Evolutionary conservation across 2,329 filamentous ascomycete genomes (phyloP).

Genomic region (Paraphoma chrysanthemicola): DNA sequence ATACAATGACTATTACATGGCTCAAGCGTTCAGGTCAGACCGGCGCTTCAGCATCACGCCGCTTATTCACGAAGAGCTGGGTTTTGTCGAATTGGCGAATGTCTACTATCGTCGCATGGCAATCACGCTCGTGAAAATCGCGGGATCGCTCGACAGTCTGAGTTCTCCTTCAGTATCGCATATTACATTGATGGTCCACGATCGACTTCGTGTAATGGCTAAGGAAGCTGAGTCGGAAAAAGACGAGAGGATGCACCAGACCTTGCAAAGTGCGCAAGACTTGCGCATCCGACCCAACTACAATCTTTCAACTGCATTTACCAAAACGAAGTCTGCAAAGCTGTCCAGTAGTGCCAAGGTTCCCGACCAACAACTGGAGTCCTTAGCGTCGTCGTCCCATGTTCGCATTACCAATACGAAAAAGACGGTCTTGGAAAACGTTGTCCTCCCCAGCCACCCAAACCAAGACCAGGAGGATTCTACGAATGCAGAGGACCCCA

Average conservation of each 20-base stretch:
- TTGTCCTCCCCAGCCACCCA: too few species aligned
- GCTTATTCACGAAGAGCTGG: background rate
- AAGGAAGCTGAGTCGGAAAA: background rate
- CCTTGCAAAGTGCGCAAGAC: background rate
- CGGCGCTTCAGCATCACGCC: background rate
- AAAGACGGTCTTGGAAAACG: too few species aligned
- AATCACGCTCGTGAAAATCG: background rate
- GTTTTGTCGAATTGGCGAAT: background rate
- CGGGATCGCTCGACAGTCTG: background rate
- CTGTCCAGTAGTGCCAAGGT: background rate
- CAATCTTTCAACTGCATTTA: background rate
- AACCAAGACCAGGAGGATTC: too few species aligned
- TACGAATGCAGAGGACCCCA: too few species aligned
- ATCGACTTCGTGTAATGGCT: constrained; percentile 2
- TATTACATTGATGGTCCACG: background rate
- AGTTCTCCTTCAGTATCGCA: constrained; percentile 1
- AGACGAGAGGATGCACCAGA: background rate
- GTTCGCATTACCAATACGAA: too few species aligned
- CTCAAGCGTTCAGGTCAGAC: background rate
- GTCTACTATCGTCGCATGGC: background rate
- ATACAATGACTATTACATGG: background rate
- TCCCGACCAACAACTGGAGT: too few species aligned
- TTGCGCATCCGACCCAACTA: background rate
- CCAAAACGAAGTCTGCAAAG: background rate
- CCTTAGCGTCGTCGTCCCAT: too few species aligned